Percentiles rank a stretch among this genome's conserved stretches.
phyloP scores from a whole-genome alignment of 2,329 filamentous ascomycete genomes.

The Penicillium aurantiogriseum region DNA sequence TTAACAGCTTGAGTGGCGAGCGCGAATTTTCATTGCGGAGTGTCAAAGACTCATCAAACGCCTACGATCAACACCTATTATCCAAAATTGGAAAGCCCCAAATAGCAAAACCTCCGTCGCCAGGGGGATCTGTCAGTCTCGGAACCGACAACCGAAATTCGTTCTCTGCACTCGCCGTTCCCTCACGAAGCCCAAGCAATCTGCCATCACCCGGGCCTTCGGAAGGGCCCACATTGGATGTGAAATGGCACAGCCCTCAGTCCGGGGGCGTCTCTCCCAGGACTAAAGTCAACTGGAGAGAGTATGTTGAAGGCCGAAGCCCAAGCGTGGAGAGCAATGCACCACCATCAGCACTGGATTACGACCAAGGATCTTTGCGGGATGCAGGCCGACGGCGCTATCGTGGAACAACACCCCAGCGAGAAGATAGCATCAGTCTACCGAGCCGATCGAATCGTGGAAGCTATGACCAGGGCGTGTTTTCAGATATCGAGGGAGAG shows the following conservation, averaged over 20 bases:
- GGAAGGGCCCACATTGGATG: conserved; percentile 33
- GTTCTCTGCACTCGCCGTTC: conserved; percentile 35
- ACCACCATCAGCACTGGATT: conserved; percentile 41
- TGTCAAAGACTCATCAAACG: conserved; percentile 59
- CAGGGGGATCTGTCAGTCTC: conserved; percentile 42
- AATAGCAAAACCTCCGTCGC: conserved; percentile 59
- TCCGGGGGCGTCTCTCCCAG: conserved; percentile 44
- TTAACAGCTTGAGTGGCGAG: conserved; percentile 57
- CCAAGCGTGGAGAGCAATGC: conserved; percentile 46
- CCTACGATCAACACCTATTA: conserved; percentile 61
- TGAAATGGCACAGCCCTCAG: conserved; percentile 42
- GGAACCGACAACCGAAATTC: conserved; percentile 33
- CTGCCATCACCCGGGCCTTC: conserved; percentile 34
- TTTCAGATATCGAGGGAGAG: conserved; percentile 49
- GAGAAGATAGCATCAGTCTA: conserved; percentile 52
- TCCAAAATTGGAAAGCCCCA: conserved; percentile 62
- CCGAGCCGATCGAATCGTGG: conserved; percentile 56
- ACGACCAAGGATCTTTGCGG: conserved; percentile 39
- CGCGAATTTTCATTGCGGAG: conserved; percentile 58
- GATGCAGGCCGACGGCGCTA: conserved; percentile 45
- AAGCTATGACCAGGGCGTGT: conserved; percentile 62
- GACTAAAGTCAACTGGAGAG: conserved; percentile 42
- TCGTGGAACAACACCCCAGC: conserved; percentile 47
- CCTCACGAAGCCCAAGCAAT: conserved; percentile 33
- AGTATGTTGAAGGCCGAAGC: conserved; percentile 43